These are phyloP conservation scores for Aspergillus cavernicola DNA, from an alignment of 495 filamentous ascomycete species.

Conservation along the genomic window DNA sequence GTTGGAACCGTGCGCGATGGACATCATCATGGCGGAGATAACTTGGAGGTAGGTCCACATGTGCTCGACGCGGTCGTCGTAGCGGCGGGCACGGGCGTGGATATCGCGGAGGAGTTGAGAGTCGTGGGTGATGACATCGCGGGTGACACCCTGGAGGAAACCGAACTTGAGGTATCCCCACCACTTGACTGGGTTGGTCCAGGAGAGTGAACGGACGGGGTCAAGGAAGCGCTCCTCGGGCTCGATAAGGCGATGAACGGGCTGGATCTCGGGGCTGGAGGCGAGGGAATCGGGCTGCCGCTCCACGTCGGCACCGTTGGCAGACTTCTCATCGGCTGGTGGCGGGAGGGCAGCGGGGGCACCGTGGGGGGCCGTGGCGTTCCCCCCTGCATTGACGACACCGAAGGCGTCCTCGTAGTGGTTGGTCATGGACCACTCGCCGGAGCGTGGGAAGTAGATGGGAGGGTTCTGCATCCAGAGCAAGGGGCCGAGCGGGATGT, in stretches of 20 bases:
- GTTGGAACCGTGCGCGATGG: slow-evolving; percentile 73
- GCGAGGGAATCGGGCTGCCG: slow-evolving; percentile 41
- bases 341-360: neutral
- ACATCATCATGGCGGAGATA: slow-evolving; percentile 63
- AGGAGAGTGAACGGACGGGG: slow-evolving; percentile 27
- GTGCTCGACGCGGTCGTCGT: slow-evolving; percentile 69
- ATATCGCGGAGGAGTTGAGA: slow-evolving; percentile 48
- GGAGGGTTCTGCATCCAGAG: slow-evolving; percentile 44
- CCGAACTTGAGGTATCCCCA: slow-evolving; percentile 41
- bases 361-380: slow-evolving; percentile 4
- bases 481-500: slow-evolving; percentile 54
- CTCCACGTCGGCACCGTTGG: slow-evolving; percentile 58
- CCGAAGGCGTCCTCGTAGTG: slow-evolving; percentile 46
- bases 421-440: slow-evolving; percentile 39
- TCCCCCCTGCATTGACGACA: slow-evolving; percentile 22
- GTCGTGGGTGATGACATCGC: slow-evolving; percentile 52
- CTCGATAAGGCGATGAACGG: slow-evolving; percentile 21
- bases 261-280: slow-evolving; percentile 23
- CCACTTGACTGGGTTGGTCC: slow-evolving; percentile 32
- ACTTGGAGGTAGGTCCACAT: slow-evolving; percentile 68
- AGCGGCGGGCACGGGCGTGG: slow-evolving; percentile 58
- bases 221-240: slow-evolving; percentile 35
- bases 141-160: slow-evolving; percentile 56
- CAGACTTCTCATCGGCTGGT: slow-evolving; percentile 55
- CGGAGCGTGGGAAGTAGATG: slow-evolving; percentile 45